These are phyloP conservation scores for Cynanchum wilfordii DNA, from an alignment of 257 asterid species.

Conservation along the genomic window DNA sequence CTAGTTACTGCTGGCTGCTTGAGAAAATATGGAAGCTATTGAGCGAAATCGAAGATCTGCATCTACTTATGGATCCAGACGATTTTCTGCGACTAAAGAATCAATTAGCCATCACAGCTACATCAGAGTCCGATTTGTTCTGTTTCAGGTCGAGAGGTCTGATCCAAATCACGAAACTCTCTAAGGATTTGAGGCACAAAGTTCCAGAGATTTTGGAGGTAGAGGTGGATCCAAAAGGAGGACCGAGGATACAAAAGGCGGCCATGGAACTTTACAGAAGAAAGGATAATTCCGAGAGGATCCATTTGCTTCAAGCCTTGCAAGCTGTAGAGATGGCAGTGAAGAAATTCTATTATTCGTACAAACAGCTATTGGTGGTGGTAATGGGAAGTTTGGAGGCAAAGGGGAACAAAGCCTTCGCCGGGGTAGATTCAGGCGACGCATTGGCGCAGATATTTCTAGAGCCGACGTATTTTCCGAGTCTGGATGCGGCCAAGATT, in stretches of 20 bases:
- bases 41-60: constrained; percentile 60
- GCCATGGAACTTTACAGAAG: constrained; percentile 66
- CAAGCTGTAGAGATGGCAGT: constrained; percentile 88
- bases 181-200: constrained; percentile 67
- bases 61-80: constrained; percentile 74
- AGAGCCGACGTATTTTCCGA: constrained; percentile 90
- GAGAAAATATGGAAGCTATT: constrained; percentile 62
- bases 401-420: constrained; percentile 27
- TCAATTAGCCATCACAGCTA: constrained; percentile 53
- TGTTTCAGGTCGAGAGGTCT: constrained; percentile 70
- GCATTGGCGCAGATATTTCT: constrained; percentile 57
- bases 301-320: constrained; percentile 76
- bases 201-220: constrained; percentile 73
- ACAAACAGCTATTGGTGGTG: constrained; percentile 58
- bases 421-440: constrained; percentile 39
- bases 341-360: constrained; percentile 67
- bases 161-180: constrained; percentile 51
- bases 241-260: constrained; percentile 84
- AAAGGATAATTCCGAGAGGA: constrained; percentile 39
- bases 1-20: constrained; percentile 56
- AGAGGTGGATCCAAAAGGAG: constrained; percentile 89
- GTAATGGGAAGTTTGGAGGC: constrained; percentile 91
- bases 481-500: constrained; percentile 90
- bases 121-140: constrained; percentile 56
- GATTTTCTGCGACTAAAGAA: constrained; percentile 73